phyloP scores from a whole-genome alignment of 768 basidiomycete genomes.

The Xanthoconium purpureum region DNA sequence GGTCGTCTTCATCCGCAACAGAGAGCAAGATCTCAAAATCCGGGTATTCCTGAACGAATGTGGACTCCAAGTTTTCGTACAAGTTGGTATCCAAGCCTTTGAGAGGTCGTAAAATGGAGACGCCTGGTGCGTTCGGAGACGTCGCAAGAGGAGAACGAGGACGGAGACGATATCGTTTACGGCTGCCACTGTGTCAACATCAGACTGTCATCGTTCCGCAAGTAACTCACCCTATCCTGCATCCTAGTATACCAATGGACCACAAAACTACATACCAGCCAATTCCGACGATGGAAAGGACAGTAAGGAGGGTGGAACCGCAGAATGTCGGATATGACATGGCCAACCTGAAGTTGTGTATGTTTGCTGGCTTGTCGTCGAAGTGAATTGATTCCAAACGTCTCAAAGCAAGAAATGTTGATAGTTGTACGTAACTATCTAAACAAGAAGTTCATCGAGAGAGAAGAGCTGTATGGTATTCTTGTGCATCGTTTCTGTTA shows the following conservation, averaged over 20 bases:
- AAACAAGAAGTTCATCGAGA: conserved; percentile 37
- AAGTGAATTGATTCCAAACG: background rate
- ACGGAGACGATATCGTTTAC: conserved; percentile 68
- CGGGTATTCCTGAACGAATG: conserved; percentile 88
- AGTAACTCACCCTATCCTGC: conserved; percentile 60
- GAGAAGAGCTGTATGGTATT: conserved; percentile 64
- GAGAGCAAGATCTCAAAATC: conserved; percentile 90
- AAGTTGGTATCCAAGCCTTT: conserved; percentile 95
- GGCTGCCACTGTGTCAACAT: conserved; percentile 42
- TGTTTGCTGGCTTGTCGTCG: background rate
- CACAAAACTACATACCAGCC: conserved; percentile 64
- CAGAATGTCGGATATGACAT: conserved; percentile 16
- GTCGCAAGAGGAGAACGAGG: conserved; percentile 59
- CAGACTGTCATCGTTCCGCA: background rate
- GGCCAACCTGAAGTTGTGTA: background rate
- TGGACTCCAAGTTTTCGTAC: conserved; percentile 93
- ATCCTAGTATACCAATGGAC: conserved; percentile 65
- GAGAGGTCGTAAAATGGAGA: conserved; percentile 90
- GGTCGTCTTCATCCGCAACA: conserved; percentile 85
- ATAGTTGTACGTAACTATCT: conserved; percentile 21
- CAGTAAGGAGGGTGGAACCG: conserved; percentile 4
- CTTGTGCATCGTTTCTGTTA: conserved; percentile 56
- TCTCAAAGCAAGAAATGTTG: background rate
- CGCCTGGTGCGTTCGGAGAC: conserved; percentile 69
- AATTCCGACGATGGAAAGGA: conserved; percentile 41